Conservation (phyloP, 2,329 filamentous ascomycete species). For the Penicillium sp. region DNA sequence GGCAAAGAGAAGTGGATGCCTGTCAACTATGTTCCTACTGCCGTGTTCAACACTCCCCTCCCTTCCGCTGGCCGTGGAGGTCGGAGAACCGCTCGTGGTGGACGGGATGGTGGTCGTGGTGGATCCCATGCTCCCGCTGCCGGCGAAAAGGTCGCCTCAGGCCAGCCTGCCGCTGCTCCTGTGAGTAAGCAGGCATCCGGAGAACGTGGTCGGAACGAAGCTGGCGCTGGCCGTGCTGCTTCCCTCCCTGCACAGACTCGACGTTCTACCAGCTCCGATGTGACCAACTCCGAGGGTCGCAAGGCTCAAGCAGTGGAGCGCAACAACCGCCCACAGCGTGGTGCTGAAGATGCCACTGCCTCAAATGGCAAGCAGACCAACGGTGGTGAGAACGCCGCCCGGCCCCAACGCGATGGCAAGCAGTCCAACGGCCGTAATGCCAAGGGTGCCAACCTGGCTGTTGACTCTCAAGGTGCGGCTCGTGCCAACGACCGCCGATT, state of each 20-base stretch:
- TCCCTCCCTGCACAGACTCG: slow-evolving; percentile 40
- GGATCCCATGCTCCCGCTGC: slow-evolving; percentile 36
- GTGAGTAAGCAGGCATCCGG: slow-evolving; percentile 31
- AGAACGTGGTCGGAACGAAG: slow-evolving; percentile 38
- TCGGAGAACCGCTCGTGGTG: slow-evolving; percentile 57
- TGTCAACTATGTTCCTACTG: slow-evolving; percentile 78
- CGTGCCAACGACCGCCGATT: slow-evolving; percentile 40
- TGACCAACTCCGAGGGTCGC: slow-evolving; percentile 30
- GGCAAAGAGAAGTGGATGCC: slow-evolving; percentile 83
- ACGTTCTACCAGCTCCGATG: slow-evolving; percentile 38
- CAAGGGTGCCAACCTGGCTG: slow-evolving; percentile 28
- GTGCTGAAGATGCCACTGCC: slow-evolving; percentile 28
- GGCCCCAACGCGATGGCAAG: slow-evolving; percentile 36
- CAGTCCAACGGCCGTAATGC: slow-evolving; percentile 30
- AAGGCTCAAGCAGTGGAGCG: slow-evolving; percentile 35
- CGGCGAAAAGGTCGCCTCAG: slow-evolving; percentile 35
- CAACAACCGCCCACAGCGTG: slow-evolving; percentile 21
- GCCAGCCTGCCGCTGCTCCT: slow-evolving; percentile 26
- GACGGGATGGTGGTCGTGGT: slow-evolving; percentile 52
- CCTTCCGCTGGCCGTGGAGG: slow-evolving; percentile 50
- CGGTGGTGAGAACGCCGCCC: slow-evolving; percentile 29
- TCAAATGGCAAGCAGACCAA: slow-evolving; percentile 30
- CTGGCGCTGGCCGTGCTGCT: slow-evolving; percentile 37
- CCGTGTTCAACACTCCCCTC: slow-evolving; percentile 82
- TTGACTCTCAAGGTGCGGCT: slow-evolving; percentile 34